Conservation (phyloP, 352 stramenopile genomes). For the Phytophthora brassicae region DNA sequence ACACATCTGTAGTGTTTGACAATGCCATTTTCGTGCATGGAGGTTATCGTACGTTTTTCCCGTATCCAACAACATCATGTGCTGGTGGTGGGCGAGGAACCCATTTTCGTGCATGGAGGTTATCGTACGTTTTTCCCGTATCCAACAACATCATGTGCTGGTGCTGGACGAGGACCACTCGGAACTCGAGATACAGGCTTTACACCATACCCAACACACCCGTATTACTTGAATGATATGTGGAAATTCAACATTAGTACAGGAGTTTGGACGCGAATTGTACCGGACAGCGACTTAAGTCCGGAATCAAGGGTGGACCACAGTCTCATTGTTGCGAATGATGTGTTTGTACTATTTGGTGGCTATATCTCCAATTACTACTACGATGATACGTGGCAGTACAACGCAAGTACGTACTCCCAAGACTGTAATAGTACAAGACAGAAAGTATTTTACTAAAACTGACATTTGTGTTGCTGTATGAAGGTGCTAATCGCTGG, state of each 20-base stretch:
- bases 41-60: conserved; percentile 95
- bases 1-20: conserved; percentile 80
- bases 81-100: conserved; percentile 74
- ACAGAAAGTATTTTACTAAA: background rate
- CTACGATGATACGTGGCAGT: conserved; percentile 96
- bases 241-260: conserved; percentile 93
- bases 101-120: conserved; percentile 90
- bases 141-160: conserved; percentile 83
- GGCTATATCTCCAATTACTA: conserved; percentile 94
- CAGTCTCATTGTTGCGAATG: conserved; percentile 66
- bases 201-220: conserved; percentile 89
- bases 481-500: conserved; percentile 85
- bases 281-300: conserved; percentile 21
- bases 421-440: background rate
- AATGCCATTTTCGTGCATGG: conserved; percentile 88
- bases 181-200: conserved; percentile 55
- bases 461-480: background rate
- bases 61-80: conserved; percentile 90
- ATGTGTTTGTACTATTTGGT: conserved; percentile 92
- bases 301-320: conserved; percentile 84
- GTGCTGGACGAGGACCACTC: conserved; percentile 66
- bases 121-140: conserved; percentile 97
- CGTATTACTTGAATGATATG: conserved; percentile 94
- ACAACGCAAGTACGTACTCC: conserved; percentile 87
- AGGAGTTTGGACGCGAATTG: conserved; percentile 80